Evolutionary conservation across 805 yeast species (phyloP).

Genomic region (Lipomyces spencermartinsiae): DNA sequence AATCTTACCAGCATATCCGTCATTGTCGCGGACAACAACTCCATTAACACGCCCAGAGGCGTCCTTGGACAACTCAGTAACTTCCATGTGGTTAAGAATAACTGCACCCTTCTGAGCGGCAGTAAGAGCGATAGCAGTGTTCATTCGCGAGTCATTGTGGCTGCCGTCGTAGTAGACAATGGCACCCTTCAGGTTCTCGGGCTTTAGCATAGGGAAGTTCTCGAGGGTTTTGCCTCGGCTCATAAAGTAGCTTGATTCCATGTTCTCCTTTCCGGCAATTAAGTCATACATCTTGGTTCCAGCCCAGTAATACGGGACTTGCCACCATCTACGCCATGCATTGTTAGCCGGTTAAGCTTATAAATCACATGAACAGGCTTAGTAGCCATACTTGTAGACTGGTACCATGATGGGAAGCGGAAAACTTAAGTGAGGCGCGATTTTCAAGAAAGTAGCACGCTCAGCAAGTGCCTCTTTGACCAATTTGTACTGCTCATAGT

Average conservation of each 20-base stretch:
- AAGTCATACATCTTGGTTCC: conserved; percentile 93
- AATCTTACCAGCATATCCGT: conserved; percentile 37
- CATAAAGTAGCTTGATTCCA: conserved; percentile 76
- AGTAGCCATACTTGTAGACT: conserved; percentile 63
- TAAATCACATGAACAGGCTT: neutral
- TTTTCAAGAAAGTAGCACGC: conserved; percentile 81
- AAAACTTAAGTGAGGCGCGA: conserved; percentile 89
- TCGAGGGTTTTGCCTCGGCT: conserved; percentile 69
- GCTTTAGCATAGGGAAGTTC: conserved; percentile 85
- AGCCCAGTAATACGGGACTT: conserved; percentile 87
- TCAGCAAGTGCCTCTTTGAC: conserved; percentile 90
- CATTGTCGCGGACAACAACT: conserved; percentile 70
- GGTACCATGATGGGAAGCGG: conserved; percentile 94
- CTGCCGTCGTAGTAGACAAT: conserved; percentile 95
- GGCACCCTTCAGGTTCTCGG: conserved; percentile 80
- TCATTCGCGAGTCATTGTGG: conserved; percentile 91
- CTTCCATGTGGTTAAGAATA: conserved; percentile 84
- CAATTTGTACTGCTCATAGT: conserved; percentile 85
- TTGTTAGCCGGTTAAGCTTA: conserved; percentile 10
- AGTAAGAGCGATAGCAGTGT: conserved; percentile 81
- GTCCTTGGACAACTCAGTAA: conserved; percentile 74
- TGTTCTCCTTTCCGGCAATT: conserved; percentile 85
- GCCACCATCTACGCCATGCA: conserved; percentile 67
- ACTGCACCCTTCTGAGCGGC: conserved; percentile 90
- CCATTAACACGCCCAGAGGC: conserved; percentile 67